phyloP scores from a whole-genome alignment of 345 rosid species.

The Camelina hispida region DNA sequence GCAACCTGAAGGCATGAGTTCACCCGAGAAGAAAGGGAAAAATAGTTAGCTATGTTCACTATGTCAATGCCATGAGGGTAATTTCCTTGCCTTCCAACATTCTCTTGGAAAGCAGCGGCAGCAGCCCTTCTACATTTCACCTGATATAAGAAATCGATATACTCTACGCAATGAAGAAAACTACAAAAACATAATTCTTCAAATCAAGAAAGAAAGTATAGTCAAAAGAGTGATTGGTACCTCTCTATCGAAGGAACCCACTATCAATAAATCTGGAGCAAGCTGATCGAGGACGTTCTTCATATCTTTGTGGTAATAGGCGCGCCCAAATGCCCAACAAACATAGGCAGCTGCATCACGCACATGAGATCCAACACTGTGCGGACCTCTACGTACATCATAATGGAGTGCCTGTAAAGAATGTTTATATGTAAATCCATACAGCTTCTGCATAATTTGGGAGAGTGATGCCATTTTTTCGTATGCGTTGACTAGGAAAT shows the following conservation, averaged over 20 bases:
- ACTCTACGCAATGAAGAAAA: constrained; percentile 18
- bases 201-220: constrained; percentile 17
- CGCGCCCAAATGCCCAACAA: constrained; percentile 99
- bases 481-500: constrained; percentile 6
- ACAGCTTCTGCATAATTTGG: constrained; percentile 7
- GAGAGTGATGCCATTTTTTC: constrained; percentile 14
- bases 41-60: constrained; percentile 92
- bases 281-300: constrained; percentile 79
- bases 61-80: constrained; percentile 98
- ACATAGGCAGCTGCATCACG: constrained; percentile 99
- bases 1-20: constrained; percentile 88
- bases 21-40: constrained; percentile 89
- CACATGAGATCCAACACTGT: constrained; percentile 97
- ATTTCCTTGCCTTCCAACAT: constrained; percentile 97
- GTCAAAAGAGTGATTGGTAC: constrained; percentile 51
- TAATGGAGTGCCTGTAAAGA: constrained; percentile 85
- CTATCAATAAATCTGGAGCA: constrained; percentile 86
- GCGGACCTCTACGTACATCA: constrained; percentile 96
- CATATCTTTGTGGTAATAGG: constrained; percentile 84
- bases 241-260: constrained; percentile 95
- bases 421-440: constrained; percentile 28
- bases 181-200: constrained; percentile 29
- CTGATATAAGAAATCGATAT: constrained; percentile 51
- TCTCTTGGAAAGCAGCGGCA: constrained; percentile 99
- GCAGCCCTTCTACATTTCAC: constrained; percentile 99